A percentile compares a stretch with the other conserved stretches of the same genome.
These are phyloP conservation scores for Claviceps digitariae DNA, from an alignment of 2,329 filamentous ascomycete genomes.

Conservation along the genomic window DNA sequence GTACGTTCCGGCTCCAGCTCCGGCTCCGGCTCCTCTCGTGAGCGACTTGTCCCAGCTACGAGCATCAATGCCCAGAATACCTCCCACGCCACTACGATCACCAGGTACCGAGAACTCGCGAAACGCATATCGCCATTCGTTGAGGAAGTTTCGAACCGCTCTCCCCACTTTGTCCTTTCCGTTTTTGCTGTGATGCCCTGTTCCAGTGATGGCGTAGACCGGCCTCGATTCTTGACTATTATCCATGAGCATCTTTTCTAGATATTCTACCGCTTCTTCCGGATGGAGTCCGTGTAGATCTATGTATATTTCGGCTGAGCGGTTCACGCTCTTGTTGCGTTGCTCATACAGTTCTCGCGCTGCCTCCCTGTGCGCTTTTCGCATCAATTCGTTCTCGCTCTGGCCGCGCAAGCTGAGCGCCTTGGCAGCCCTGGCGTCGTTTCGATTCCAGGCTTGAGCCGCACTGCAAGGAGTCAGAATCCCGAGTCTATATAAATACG, in stretches of 20 bases:
- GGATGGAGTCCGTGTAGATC: conserved; percentile 98
- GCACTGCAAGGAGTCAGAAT: conserved; percentile 41
- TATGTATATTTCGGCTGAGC: conserved; percentile 65
- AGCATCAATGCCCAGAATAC: conserved; percentile 56
- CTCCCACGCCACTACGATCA: conserved; percentile 72
- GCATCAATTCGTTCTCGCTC: conserved; percentile 94
- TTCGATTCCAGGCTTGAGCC: conserved; percentile 96
- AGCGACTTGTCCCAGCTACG: conserved; percentile 53
- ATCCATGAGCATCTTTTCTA: conserved; percentile 76
- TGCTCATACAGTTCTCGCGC: conserved; percentile 87
- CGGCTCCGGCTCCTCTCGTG: conserved; percentile 29
- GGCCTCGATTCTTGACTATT: conserved; percentile 61
- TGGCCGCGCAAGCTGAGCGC: conserved; percentile 87
- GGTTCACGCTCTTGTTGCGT: conserved; percentile 57
- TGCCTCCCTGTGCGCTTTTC: conserved; percentile 89
- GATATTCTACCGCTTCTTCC: conserved; percentile 89
- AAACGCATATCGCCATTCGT: conserved; percentile 92
- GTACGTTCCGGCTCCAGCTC: conserved; percentile 5
- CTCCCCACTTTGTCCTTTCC: conserved; percentile 98
- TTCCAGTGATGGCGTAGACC: conserved; percentile 92
- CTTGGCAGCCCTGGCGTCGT: conserved; percentile 91
- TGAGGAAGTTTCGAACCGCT: conserved; percentile 77
- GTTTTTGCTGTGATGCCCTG: conserved; percentile 95
- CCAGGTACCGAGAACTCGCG: conserved; percentile 93
- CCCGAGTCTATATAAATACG: too few species aligned